Base-by-base conservation (phyloP, 257 asterid genomes). In the Handroanthus guayacan region DNA sequence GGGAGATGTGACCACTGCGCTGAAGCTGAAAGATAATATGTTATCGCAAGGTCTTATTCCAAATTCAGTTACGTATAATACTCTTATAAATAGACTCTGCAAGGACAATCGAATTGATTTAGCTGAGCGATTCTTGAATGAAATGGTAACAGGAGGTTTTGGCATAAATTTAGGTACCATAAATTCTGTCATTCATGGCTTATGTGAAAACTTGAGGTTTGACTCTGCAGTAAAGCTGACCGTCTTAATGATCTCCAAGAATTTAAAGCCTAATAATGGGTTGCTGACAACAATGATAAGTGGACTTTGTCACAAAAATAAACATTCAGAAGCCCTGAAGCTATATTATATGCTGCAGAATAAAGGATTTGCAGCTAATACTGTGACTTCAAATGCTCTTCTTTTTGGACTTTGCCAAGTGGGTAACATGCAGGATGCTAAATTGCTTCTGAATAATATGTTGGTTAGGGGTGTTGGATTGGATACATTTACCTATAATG, bases 371-470 rank as follows among this genome's bases (percentile, higher is more conserved):
- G 80, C 78, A 11, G 82, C 84, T 63, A 94, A 88, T 84, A 86
- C 87, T 38, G 76, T 87, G 62, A 88, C 97, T 79, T 89, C 89
- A 74, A 94, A 92, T 74, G 91, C 97, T 73, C 96, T 94, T 77
- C 80, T 94, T 84, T 85, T 84, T 17, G 93, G 96, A 48, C 86
- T 92, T 48, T 92, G 95, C 78, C 74, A 81, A 81, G 84, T 77
- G 16, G 97, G 96, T 69, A 84, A 83, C 9, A 41, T 84, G 84
- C 85, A 81, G 45, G 90, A 90, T 58, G 93, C 94, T 72, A 74
- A 63, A 74, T 67, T 57, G 79, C 77, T 92, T 72, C 78, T 92
- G 60, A 79, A 85, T 81, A 83, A 81, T 63, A 84, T 92, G 90
- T 47, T 84, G 81, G 82, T 69, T 43, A 64, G 52, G 55, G 87